A percentile compares a stretch with the other conserved stretches of the same genome.
phyloP scores from a whole-genome alignment of 176 grass and related monocot species.

The Rhynchospora breviuscula region DNA sequence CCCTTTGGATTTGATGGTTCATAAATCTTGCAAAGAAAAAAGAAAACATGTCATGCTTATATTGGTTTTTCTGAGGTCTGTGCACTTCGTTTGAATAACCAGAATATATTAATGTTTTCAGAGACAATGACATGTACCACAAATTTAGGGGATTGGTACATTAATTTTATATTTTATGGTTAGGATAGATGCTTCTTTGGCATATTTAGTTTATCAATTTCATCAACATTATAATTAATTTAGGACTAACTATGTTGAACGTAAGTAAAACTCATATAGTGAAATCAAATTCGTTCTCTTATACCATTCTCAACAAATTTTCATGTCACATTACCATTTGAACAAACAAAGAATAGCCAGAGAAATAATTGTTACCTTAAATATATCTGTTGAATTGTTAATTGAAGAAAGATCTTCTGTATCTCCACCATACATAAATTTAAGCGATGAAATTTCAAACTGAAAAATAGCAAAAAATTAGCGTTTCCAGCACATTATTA shows the following conservation, averaged over 20 bases:
- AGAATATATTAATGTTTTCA: background rate
- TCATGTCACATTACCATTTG: background rate
- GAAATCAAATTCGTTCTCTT: background rate
- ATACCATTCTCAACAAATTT: background rate
- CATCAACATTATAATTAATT: background rate
- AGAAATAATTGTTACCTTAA: constrained; percentile 22
- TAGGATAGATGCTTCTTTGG: background rate
- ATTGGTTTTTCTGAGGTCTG: background rate
- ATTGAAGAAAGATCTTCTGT: constrained; percentile 9
- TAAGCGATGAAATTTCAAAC: constrained; percentile 19
- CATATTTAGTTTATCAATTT: background rate
- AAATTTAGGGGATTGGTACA: background rate
- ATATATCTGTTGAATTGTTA: constrained; percentile 1
- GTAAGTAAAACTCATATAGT: background rate
- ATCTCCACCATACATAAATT: constrained; percentile 1
- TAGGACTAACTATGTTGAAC: background rate
- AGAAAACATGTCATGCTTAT: background rate
- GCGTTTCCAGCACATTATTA: constrained; percentile 17
- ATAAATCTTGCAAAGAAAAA: constrained; percentile 26
- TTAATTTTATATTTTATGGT: background rate
- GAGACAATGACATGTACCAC: too few species aligned
- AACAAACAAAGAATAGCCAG: background rate
- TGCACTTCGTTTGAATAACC: background rate
- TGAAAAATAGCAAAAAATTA: background rate
- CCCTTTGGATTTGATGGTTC: constrained; percentile 32